Evolutionary conservation across 2,329 filamentous ascomycete genomes (phyloP).

Genomic region (Neofusicoccum kwambonambiense): DNA sequence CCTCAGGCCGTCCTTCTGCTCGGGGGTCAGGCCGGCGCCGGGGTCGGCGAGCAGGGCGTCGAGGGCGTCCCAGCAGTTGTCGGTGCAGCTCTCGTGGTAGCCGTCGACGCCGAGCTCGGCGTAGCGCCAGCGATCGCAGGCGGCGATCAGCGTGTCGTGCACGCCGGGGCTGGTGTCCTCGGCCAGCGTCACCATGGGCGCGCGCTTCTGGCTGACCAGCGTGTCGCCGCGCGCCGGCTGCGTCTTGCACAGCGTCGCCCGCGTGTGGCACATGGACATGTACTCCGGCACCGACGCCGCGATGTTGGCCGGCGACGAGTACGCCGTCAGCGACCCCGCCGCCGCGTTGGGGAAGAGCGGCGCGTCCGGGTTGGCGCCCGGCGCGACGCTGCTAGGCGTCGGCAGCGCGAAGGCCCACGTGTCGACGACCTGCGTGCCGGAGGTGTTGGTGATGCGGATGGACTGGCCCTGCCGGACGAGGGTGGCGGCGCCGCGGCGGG

Average conservation of each 20-base stretch:
- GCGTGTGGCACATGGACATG: conserved; percentile 47
- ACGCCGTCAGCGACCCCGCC: conserved; percentile 46
- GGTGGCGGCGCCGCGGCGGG: conserved; percentile 50
- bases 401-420: conserved; percentile 51
- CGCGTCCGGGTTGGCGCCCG: background rate
- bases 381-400: background rate
- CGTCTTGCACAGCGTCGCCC: conserved; percentile 33
- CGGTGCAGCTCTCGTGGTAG: conserved; percentile 48
- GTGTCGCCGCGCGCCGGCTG: conserved; percentile 35
- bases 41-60: conserved; percentile 29
- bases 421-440: conserved; percentile 50
- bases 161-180: conserved; percentile 47
- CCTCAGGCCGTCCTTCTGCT: conserved; percentile 39
- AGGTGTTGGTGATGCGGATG: conserved; percentile 52
- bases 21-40: conserved; percentile 46
- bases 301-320: conserved; percentile 43
- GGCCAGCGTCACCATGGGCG: conserved; percentile 46
- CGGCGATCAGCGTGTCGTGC: conserved; percentile 49
- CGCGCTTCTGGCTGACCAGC: conserved; percentile 47
- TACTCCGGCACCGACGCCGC: conserved; percentile 41
- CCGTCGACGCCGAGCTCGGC: conserved; percentile 42
- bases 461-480: conserved; percentile 50
- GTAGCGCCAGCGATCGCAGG: conserved; percentile 48
- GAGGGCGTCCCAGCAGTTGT: conserved; percentile 23
- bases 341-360: conserved; percentile 36